Evolutionary conservation across 1,284 basidiomycete species (phyloP), one percentile per base, ranked within the genome.

Genomic region (Mycena citricolor): DNA sequence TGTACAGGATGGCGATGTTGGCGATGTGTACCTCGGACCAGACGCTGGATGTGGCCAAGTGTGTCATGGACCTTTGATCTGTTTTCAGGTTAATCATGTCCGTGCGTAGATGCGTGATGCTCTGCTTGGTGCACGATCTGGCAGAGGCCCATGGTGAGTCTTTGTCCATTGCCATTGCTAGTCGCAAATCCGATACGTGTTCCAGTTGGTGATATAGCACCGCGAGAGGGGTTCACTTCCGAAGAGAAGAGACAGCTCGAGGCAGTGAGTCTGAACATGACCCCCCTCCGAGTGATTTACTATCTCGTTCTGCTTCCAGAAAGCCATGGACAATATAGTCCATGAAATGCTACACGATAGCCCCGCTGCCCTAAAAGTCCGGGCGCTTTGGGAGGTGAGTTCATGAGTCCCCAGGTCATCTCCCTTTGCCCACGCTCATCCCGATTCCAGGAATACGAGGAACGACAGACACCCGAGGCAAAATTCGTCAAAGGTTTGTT

Each of bases 361-460:
- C 42, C 81, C 88, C 10, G 88, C 89, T 0, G 86, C 90, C 1
- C 74, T 86, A 50, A 74, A 83, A 19, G 92, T 99, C 46, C 72
- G 83, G 52, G 69, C 77, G 0, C 67, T 98, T 0, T 98, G 90
- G 90, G 70, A 84, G 67, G 89, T 86, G n/a, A n/a, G n/a, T n/a
- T 44, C 26, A 75, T 65, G n/a, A 1, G 13, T 12, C 25, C 12
- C 30, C 5, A 5, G 11, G 13, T n/a, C 14, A 32, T 21, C 29
- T 17, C 14, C 38, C 17, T 26, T 22, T 57, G 16, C 44, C 48
- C n/a, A n/a, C n/a, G n/a, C n/a, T n/a, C n/a, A n/a, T n/a, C n/a
- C n/a, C n/a, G n/a, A n/a, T n/a, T n/a, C 39, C 55, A 94, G 81
- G 95, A 99, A 69, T 98, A 98, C 60, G 95, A 99, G 69, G 83